Conservation (phyloP, 148 eudicot species). For the Gaultheria prostrata region DNA sequence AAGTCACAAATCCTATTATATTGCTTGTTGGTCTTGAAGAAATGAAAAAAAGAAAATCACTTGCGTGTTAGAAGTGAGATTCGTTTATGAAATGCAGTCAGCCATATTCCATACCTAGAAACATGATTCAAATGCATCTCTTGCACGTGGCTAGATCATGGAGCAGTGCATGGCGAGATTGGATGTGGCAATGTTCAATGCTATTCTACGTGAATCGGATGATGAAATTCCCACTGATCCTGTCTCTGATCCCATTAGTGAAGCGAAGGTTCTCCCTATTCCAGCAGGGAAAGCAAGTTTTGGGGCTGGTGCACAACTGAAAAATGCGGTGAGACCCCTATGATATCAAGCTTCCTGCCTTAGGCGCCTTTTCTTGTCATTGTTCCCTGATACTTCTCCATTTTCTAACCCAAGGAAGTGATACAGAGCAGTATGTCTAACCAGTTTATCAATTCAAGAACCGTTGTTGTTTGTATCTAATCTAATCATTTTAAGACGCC, state of each 20-base stretch:
- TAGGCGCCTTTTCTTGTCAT: neutral
- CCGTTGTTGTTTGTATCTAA: neutral
- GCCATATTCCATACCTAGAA: neutral
- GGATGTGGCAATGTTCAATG: conserved; percentile 97
- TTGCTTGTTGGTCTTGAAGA: neutral
- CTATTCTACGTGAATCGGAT: conserved; percentile 83
- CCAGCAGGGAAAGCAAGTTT: conserved; percentile 86
- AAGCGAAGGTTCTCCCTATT: conserved; percentile 80
- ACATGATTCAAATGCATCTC: neutral
- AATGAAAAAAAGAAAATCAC: neutral
- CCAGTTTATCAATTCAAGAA: neutral
- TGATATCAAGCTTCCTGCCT: neutral
- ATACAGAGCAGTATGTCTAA: neutral
- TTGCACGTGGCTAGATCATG: conserved; percentile 60
- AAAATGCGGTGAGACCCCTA: conserved; percentile 61
- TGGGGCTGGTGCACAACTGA: conserved; percentile 93
- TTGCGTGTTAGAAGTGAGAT: neutral
- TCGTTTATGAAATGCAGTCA: neutral
- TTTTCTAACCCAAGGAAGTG: neutral
- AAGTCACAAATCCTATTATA: neutral
- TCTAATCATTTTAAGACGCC: neutral
- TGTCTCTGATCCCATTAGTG: conserved; percentile 89
- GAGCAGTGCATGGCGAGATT: conserved; percentile 86
- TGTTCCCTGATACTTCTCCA: neutral
- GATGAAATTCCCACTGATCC: conserved; percentile 96